phyloP scores from a whole-genome alignment of 768 basidiomycete species.

The Phylloporus scabripes region DNA sequence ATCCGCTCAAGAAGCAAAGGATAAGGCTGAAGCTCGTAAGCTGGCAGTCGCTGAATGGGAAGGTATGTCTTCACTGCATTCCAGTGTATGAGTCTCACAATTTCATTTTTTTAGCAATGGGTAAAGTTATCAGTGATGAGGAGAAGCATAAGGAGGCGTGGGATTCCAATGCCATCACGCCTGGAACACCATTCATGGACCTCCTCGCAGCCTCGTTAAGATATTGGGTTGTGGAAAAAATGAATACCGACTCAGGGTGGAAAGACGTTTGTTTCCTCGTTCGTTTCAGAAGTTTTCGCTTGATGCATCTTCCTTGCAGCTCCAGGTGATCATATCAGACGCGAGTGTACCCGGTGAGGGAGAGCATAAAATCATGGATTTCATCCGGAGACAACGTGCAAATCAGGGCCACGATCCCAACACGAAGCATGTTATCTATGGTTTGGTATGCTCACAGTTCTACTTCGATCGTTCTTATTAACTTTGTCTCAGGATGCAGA shows the following conservation, averaged over 20 bases:
- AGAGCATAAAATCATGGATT: conserved; percentile 99
- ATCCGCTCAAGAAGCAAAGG: conserved; percentile 89
- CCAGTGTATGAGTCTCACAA: not conserved
- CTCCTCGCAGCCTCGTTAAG: conserved; percentile 81
- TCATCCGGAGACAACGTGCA: conserved; percentile 81
- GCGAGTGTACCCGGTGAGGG: conserved; percentile 97
- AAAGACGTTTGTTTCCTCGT: conserved; percentile 55
- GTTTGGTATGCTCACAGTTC: conserved; percentile 55
- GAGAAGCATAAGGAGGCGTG: conserved; percentile 82
- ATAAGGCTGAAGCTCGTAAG: conserved; percentile 83
- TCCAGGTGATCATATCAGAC: conserved; percentile 96
- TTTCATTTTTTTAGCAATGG: conserved; percentile 68
- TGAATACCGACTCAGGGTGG: conserved; percentile 96
- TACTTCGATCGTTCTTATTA: conserved; percentile 1
- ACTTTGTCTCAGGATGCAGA: conserved; percentile 77
- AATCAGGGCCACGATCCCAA: conserved; percentile 93
- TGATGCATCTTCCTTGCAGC: conserved; percentile 36
- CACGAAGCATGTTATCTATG: conserved; percentile 95
- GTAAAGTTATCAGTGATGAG: conserved; percentile 75
- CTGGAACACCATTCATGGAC: conserved; percentile 98
- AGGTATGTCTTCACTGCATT: conserved; percentile 40
- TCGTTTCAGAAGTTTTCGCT: not conserved
- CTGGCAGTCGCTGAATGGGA: conserved; percentile 84
- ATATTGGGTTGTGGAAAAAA: conserved; percentile 95
- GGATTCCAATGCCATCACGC: conserved; percentile 99